phyloP scores from a whole-genome alignment of 352 stramenopile species.

The Elongisporangium undulatum region DNA sequence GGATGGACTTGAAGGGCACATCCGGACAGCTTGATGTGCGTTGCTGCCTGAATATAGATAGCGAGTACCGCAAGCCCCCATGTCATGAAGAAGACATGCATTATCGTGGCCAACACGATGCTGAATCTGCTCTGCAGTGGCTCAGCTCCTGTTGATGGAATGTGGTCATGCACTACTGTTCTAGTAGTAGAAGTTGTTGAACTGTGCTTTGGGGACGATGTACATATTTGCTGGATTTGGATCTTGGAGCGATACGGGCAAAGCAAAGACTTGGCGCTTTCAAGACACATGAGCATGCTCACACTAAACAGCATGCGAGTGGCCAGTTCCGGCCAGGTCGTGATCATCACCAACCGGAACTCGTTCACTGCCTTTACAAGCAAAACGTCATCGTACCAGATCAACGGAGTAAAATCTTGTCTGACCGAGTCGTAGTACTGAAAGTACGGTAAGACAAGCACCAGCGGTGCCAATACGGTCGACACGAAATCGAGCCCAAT shows the following conservation, averaged over 20 bases:
- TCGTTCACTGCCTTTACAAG: constrained; percentile 16
- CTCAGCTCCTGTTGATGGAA: background rate
- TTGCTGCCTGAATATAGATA: constrained; percentile 14
- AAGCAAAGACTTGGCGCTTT: constrained; percentile 27
- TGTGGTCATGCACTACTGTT: background rate
- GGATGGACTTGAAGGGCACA: constrained; percentile 25
- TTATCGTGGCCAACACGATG: constrained; percentile 5
- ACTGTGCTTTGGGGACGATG: constrained; percentile 3
- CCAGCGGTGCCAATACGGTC: constrained; percentile 10
- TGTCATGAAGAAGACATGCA: constrained; percentile 9
- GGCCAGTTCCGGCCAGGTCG: constrained; percentile 25
- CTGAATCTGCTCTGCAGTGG: background rate
- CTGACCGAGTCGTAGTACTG: constrained; percentile 7
- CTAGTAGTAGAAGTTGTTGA: background rate
- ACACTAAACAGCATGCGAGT: constrained; percentile 32
- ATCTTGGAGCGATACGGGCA: background rate
- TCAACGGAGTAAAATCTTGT: constrained; percentile 7
- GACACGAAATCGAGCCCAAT: constrained; percentile 15
- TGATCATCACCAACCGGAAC: constrained; percentile 27
- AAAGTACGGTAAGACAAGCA: constrained; percentile 11
- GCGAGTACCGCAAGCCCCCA: constrained; percentile 17
- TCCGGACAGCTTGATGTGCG: background rate
- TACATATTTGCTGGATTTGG: background rate
- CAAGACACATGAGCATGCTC: constrained; percentile 22
- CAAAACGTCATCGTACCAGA: constrained; percentile 24